phyloP scores from a whole-genome alignment of 352 stramenopile genomes.

The Phytopythium vexans region DNA sequence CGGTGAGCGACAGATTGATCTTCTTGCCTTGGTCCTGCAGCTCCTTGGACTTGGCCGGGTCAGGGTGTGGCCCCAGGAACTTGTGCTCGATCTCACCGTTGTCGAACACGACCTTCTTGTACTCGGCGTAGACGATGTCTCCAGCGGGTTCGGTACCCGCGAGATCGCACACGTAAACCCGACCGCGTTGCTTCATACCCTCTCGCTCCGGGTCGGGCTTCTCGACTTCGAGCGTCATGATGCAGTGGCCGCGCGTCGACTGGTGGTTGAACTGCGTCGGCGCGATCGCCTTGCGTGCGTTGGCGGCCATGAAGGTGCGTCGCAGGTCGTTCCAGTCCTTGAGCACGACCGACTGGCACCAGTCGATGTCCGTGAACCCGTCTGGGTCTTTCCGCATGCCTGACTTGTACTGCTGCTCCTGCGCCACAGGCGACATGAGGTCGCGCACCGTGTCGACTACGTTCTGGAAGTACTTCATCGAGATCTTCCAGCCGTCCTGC shows the following conservation, averaged over 20 bases:
- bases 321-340: conserved; percentile 94
- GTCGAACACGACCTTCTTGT: conserved; percentile 91
- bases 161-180: conserved; percentile 93
- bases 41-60: conserved; percentile 92
- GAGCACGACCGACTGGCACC: conserved; percentile 90
- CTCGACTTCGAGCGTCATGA: conserved; percentile 95
- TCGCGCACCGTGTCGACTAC: conserved; percentile 94
- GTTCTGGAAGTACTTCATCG: conserved; percentile 98
- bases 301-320: conserved; percentile 88
- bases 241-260: conserved; percentile 92
- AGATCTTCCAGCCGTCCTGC: conserved; percentile 95
- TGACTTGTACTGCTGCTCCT: conserved; percentile 94
- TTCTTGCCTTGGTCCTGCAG: conserved; percentile 95
- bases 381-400: conserved; percentile 93
- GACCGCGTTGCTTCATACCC: conserved; percentile 86
- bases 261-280: conserved; percentile 95
- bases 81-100: conserved; percentile 93
- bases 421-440: conserved; percentile 90
- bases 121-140: conserved; percentile 93
- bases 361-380: conserved; percentile 95
- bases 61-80: conserved; percentile 84
- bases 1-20: conserved; percentile 93
- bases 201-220: conserved; percentile 90
- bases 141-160: conserved; percentile 91
- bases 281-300: conserved; percentile 91